A percentile compares a stretch with the other conserved stretches of the same genome.
Conservation (phyloP, 164 flowering plant genomes). For the Vitis labrusca region DNA sequence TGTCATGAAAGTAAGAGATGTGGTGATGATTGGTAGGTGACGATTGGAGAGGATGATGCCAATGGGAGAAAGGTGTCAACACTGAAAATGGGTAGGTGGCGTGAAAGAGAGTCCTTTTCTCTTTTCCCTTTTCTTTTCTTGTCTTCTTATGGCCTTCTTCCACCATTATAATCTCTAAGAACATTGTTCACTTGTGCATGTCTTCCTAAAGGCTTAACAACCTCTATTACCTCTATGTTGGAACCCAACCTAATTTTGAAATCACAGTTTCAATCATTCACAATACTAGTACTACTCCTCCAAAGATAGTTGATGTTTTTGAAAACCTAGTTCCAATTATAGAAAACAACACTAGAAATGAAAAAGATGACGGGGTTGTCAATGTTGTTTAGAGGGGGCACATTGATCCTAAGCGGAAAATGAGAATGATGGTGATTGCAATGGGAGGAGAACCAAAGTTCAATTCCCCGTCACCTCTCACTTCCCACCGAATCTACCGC, state of each 20-base stretch:
- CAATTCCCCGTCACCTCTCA: conserved; percentile 23
- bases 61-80: no score
- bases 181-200: conserved; percentile 65
- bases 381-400: conserved; percentile 27
- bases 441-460: conserved; percentile 62
- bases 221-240: conserved; percentile 68
- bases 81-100: no score
- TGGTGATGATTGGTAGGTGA: no score
- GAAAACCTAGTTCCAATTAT: not conserved
- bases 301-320: not conserved
- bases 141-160: conserved; percentile 65
- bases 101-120: no score
- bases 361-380: conserved; percentile 21
- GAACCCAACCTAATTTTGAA: conserved; percentile 42
- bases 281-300: not conserved
- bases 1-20: no score
- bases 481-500: no score
- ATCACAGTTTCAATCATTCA: conserved; percentile 23
- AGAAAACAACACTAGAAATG: not conserved
- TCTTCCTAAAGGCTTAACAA: conserved; percentile 67
- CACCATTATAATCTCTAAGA: conserved; percentile 51
- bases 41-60: no score
- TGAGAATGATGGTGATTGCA: conserved; percentile 23
- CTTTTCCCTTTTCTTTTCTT: conserved; percentile 33
- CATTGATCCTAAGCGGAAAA: conserved; percentile 51